phyloP scores from a whole-genome alignment of 768 basidiomycete genomes.

The Symmetrospora coprosmae region DNA sequence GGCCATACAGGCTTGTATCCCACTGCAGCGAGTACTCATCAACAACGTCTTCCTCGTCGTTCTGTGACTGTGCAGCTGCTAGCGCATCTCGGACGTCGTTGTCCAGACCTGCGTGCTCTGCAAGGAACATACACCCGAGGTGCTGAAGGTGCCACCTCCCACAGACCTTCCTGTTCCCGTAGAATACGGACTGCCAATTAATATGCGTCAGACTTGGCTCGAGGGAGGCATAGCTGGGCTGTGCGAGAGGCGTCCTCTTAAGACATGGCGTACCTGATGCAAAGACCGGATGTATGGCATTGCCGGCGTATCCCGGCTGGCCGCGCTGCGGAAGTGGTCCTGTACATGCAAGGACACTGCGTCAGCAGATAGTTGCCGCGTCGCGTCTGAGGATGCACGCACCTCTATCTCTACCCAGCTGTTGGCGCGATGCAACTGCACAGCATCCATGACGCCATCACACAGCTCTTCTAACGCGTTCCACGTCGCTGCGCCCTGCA shows the following conservation, averaged over 20 bases:
- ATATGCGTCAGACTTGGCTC: too few relatives aligned
- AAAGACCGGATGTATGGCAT: constrained; percentile 15
- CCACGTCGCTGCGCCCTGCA: background rate
- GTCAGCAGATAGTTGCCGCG: too few relatives aligned
- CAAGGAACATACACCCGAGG: background rate
- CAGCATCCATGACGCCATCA: constrained; percentile 1
- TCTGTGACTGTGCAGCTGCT: too few relatives aligned
- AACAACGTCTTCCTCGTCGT: too few relatives aligned
- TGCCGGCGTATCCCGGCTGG: background rate
- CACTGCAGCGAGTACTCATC: too few relatives aligned
- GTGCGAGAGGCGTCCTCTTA: background rate
- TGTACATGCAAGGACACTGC: too few relatives aligned
- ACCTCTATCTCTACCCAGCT: constrained; percentile 6
- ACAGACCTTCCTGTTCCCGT: constrained; percentile 2
- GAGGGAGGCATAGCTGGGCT: background rate
- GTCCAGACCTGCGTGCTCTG: background rate
- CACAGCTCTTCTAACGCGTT: background rate
- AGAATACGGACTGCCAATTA: constrained; percentile 8
- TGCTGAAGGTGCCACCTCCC: background rate
- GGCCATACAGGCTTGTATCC: too few relatives aligned
- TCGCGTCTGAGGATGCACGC: too few relatives aligned
- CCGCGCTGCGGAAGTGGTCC: background rate
- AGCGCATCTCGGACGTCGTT: too few relatives aligned
- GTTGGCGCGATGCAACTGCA: background rate
- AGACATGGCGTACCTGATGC: constrained; percentile 3